phyloP scores from a whole-genome alignment of 257 asterid species.

The Ajuga chamaepitys region DNA sequence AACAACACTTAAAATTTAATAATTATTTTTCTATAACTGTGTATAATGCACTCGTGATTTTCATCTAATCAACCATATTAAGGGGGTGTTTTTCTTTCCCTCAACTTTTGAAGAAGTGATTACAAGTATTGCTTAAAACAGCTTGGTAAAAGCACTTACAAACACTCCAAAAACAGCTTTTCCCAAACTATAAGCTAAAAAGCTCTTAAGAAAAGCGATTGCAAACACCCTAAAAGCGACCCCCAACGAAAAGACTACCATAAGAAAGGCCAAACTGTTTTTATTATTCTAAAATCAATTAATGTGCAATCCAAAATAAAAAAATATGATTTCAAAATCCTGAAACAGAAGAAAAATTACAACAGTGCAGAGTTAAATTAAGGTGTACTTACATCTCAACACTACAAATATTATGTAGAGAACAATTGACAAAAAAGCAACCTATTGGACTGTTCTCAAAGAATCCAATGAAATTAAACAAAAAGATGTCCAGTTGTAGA shows the following conservation, averaged over 20 bases:
- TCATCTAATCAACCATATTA: no score
- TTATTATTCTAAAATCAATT: background rate
- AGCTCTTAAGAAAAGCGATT: no score
- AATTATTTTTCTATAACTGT: no score
- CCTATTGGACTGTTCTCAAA: constrained; percentile 28
- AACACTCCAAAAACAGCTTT: no score
- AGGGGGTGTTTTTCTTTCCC: no score
- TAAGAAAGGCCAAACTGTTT: background rate
- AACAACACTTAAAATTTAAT: no score
- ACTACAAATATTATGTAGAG: constrained; percentile 33
- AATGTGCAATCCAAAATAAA: background rate
- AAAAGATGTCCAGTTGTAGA: constrained; percentile 8
- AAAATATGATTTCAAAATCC: constrained; percentile 5
- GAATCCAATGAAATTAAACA: constrained; percentile 21
- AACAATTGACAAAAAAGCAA: constrained; percentile 22
- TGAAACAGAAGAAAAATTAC: constrained; percentile 25
- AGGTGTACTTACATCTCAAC: constrained; percentile 25
- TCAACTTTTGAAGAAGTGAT: no score
- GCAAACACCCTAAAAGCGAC: no score
- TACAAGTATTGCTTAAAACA: no score
- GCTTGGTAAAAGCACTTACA: no score
- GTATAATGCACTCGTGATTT: no score
- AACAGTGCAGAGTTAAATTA: constrained; percentile 17
- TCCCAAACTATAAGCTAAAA: no score
- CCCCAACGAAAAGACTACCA: background rate